Evolutionary conservation across 176 grass and related monocot genomes (phyloP).

Genomic region (Triticum urartu): DNA sequence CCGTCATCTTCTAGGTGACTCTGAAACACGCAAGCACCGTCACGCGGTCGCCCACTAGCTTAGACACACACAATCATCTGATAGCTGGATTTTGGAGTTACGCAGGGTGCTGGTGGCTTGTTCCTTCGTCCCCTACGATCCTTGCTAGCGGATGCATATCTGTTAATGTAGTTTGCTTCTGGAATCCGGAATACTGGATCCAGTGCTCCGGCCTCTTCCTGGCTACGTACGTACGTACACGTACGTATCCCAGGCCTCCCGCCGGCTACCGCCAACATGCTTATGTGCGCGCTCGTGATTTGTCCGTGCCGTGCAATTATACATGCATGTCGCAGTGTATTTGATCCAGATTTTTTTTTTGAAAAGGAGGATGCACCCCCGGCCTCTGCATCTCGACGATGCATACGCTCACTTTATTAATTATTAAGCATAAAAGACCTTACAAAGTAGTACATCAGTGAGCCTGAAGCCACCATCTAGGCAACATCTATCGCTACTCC

Average conservation of each 20-base stretch:
- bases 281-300: background rate
- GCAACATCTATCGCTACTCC: too few relatives aligned
- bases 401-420: too few relatives aligned
- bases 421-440: too few relatives aligned
- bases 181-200: background rate
- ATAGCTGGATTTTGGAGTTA: background rate
- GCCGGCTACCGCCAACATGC: background rate
- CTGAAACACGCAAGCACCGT: slow-evolving; percentile 9
- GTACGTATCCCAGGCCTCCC: background rate
- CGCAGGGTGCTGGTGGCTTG: background rate
- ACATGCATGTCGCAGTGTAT: background rate
- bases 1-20: background rate
- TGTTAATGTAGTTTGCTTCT: background rate
- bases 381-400: too few relatives aligned
- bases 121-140: background rate
- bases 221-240: too few relatives aligned
- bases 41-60: background rate
- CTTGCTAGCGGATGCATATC: background rate
- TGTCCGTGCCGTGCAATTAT: background rate
- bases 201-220: background rate
- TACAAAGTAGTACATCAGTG: too few relatives aligned
- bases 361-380: too few relatives aligned
- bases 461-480: too few relatives aligned
- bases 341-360: too few relatives aligned
- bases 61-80: background rate